These are phyloP conservation scores for Pythium apleroticum DNA, from an alignment of 352 stramenopile genomes.

Conservation along the genomic window DNA sequence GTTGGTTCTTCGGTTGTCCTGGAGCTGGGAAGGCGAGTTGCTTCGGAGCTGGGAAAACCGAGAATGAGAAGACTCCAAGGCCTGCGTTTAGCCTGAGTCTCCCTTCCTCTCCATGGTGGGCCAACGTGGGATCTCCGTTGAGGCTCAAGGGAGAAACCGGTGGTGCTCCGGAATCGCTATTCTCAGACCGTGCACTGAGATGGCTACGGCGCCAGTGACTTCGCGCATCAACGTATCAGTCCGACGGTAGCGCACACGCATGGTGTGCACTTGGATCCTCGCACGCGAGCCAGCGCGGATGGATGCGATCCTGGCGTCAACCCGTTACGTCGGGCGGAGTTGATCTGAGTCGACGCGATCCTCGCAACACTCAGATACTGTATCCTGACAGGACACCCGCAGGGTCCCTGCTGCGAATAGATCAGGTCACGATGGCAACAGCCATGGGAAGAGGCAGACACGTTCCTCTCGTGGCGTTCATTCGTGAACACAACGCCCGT, in stretches of 20 bases:
- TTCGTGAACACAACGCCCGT: slow-evolving; percentile 4
- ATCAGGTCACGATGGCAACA: neutral
- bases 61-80: slow-evolving; percentile 19
- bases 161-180: neutral
- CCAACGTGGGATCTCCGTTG: too few relatives aligned
- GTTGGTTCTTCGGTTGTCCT: slow-evolving; percentile 13
- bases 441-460: slow-evolving; percentile 5
- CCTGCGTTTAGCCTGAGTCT: neutral
- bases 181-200: neutral
- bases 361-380: neutral
- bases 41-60: slow-evolving; percentile 17
- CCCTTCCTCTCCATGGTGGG: neutral
- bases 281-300: neutral
- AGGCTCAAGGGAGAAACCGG: neutral
- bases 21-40: slow-evolving; percentile 7
- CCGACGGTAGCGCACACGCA: too few relatives aligned
- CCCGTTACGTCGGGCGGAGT: neutral
- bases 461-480: slow-evolving; percentile 15
- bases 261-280: neutral
- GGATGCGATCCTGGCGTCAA: neutral
- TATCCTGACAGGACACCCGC: too few relatives aligned
- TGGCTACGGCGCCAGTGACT: too few relatives aligned
- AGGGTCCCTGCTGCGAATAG: too few relatives aligned
- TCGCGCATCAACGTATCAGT: too few relatives aligned
- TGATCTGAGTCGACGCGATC: neutral